Base-by-base conservation (phyloP, 257 asterid genomes). In the Salvia hispanica region DNA sequence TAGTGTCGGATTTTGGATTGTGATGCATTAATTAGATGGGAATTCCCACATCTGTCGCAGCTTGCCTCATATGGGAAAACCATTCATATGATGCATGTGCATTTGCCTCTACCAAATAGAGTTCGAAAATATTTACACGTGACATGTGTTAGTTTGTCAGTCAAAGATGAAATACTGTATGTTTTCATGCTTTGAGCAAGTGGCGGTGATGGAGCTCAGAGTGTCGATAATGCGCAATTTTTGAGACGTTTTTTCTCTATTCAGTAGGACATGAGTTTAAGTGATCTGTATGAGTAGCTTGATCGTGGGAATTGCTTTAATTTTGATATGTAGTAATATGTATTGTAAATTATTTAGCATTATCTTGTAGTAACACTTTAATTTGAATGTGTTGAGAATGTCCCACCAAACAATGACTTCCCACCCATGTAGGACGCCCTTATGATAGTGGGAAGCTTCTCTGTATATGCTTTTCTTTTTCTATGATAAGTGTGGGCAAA, bases 361-460 rank as follows among this genome's bases (percentile, higher is more conserved):
- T 73, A 78, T 73, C 59, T 70, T 65, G 61, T 25, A 25, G 31
- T 25, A 45, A 58, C 12, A 37, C 15, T 58, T 68, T 62, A 62
- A 21, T 65, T 40, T 40, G 43, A 61, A 65, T 74, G 48, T 39
- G 53, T 73, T n/a, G 55, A 65, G 37, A 47, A 66, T 57, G 84
- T 62, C 79, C 84, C 79, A 76, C 81, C 39, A 70, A 70, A 74
- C 11, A 64, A 72, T 43, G 83, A 79, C 76, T 37, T 64, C 47
- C 73, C 76, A 75, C 77, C 75, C 74, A 78, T 56, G 62, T 76
- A 68, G 48, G 76, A 71, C 76, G 42, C 74, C 74, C 74, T 42
- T 45, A 18, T 58, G 12, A 66, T 66, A 82, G 76, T 80, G 86
- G 80, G 78, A 80, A 86, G 76, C 61, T 78, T 86, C 83, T 77